A percentile compares a stretch with the other conserved stretches of the same genome.
Conservation (phyloP, 768 basidiomycete genomes). For the Phylloporus sp. region DNA sequence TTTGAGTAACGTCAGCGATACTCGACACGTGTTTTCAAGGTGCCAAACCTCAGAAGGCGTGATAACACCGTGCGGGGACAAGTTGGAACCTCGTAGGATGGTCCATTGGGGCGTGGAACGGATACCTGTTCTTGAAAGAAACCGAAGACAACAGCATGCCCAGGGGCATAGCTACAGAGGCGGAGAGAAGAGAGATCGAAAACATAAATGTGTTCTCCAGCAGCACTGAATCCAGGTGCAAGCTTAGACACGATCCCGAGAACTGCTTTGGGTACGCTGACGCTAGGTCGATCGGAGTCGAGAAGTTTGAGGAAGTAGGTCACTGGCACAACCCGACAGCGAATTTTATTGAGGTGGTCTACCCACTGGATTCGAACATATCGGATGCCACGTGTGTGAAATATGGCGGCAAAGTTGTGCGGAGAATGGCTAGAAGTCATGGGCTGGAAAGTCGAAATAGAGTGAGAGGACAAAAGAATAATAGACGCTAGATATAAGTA, state of each 20-base stretch:
- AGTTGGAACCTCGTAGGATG: constrained; percentile 41
- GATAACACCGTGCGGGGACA: constrained; percentile 59
- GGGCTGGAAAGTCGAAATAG: no score
- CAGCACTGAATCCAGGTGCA: constrained; percentile 47
- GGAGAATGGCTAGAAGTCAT: background rate
- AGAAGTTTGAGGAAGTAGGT: constrained; percentile 47
- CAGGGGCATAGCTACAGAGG: constrained; percentile 52
- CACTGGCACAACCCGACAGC: constrained; percentile 58
- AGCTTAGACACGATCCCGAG: constrained; percentile 48
- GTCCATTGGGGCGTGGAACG: constrained; percentile 26
- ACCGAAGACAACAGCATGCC: constrained; percentile 62
- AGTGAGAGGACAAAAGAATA: background rate
- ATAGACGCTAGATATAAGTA: background rate
- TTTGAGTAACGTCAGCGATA: constrained; percentile 7
- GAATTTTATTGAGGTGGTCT: constrained; percentile 55
- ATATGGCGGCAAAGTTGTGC: constrained; percentile 1
- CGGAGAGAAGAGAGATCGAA: constrained; percentile 54
- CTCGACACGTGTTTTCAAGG: background rate
- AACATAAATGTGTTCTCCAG: constrained; percentile 60
- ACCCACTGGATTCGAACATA: constrained; percentile 67
- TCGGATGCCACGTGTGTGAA: constrained; percentile 6
- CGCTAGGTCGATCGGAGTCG: constrained; percentile 47
- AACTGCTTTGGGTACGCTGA: constrained; percentile 42
- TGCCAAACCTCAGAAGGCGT: constrained; percentile 48
- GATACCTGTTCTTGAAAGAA: constrained; percentile 62